A percentile compares a stretch with the other conserved stretches of the same genome.
Evolutionary conservation across 2,329 filamentous ascomycete species (phyloP).

Genomic region (Phoma sp.): DNA sequence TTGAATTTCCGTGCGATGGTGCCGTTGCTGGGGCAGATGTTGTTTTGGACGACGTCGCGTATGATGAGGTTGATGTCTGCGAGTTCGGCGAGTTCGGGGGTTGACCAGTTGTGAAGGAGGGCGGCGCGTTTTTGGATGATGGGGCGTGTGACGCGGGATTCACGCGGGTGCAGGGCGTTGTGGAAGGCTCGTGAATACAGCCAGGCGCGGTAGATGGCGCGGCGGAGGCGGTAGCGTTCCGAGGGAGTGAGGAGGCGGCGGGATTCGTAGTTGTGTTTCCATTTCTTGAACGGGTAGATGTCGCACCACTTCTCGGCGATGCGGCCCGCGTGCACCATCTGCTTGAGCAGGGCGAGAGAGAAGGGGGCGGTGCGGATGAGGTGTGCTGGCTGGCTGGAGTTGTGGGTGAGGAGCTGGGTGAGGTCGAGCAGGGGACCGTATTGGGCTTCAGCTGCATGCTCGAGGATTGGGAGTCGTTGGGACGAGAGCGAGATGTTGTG

Average conservation of each 20-base stretch:
- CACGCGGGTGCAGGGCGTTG: conserved; percentile 59
- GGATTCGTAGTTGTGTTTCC: conserved; percentile 64
- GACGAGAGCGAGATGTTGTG: conserved; percentile 60
- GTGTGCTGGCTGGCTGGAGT: conserved; percentile 66
- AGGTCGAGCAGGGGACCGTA: conserved; percentile 66
- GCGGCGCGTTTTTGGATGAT: conserved; percentile 61
- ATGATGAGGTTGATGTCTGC: conserved; percentile 65
- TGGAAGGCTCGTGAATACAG: conserved; percentile 67
- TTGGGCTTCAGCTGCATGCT: conserved; percentile 61
- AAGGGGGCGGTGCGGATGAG: conserved; percentile 60
- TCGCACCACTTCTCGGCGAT: conserved; percentile 65
- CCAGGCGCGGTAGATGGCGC: conserved; percentile 68
- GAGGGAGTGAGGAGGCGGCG: conserved; percentile 60
- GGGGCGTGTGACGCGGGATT: conserved; percentile 56
- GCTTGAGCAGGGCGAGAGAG: conserved; percentile 62
- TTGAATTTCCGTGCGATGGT: conserved; percentile 66
- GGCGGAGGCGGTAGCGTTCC: conserved; percentile 61
- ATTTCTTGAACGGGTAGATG: conserved; percentile 70
- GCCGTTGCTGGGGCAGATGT: conserved; percentile 69
- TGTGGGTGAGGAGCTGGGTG: conserved; percentile 67
- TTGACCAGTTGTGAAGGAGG: conserved; percentile 67
- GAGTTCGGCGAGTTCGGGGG: conserved; percentile 64
- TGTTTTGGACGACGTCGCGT: conserved; percentile 62
- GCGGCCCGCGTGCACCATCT: conserved; percentile 62
- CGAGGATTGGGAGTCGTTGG: conserved; percentile 63